Percentiles rank a stretch among this genome's conserved stretches.
Evolutionary conservation across 2,329 filamentous ascomycete genomes (phyloP).

Genomic region (Xylaria digitata): DNA sequence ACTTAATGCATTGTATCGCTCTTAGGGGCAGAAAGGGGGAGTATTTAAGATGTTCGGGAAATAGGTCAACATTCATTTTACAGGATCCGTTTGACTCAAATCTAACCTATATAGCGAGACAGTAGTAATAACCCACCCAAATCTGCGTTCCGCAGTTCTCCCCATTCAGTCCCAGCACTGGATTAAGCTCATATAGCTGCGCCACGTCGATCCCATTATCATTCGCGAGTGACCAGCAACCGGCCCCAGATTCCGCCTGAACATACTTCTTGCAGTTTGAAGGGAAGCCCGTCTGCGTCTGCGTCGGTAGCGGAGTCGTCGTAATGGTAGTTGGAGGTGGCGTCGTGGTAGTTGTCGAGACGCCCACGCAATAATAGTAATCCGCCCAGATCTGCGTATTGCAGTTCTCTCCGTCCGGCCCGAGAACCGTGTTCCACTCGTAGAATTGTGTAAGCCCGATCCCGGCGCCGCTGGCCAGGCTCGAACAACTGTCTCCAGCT

Average conservation of each 20-base stretch:
- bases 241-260: conserved; percentile 41
- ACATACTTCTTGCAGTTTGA: conserved; percentile 47
- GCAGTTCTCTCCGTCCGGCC: conserved; percentile 25
- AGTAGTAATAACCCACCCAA: background rate
- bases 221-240: conserved; percentile 36
- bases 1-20: no score
- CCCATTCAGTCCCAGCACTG: background rate
- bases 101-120: no score
- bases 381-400: conserved; percentile 22
- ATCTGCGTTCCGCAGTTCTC: conserved; percentile 8
- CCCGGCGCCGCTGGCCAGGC: conserved; percentile 6
- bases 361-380: conserved; percentile 33
- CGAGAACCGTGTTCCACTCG: conserved; percentile 28
- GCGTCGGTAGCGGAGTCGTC: conserved; percentile 35
- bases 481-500: background rate
- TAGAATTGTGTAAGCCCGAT: conserved; percentile 10
- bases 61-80: no score
- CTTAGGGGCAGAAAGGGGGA: no score
- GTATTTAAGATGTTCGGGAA: no score
- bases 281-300: conserved; percentile 46
- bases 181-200: conserved; percentile 1
- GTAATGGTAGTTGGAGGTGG: background rate
- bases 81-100: no score
- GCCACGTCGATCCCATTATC: background rate
- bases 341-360: background rate